Base-by-base conservation (phyloP, 306 rosid species). In the Sechiopsis laciniata region DNA sequence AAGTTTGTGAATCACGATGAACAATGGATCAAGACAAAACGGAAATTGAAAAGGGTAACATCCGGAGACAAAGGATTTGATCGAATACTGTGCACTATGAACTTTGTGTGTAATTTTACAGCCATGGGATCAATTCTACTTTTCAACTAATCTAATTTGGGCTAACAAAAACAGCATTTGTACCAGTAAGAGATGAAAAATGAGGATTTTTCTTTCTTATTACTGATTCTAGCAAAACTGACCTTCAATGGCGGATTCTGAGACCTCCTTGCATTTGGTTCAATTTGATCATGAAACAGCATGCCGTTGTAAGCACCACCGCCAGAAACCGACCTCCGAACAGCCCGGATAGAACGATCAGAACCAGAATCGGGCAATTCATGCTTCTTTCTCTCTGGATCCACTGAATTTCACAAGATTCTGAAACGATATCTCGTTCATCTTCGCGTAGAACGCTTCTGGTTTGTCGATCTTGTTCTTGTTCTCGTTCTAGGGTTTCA, bases 331-430 rank as follows among this genome's bases (percentile, higher is more conserved):
- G 84, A 42, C 98, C 96, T 21, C 83, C 77, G 15, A 80, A 55
- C 56, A 92, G 87, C 17, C 96, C 98, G 17, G 72, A 53, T 50
- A 92, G 96, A 62, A 72, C 83, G n/a, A 90, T 64, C 9, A 88
- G 14, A 54, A 88, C 15, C 59, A 87, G 71, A 80, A 83, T 40
- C 24, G 59, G 19, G 56, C 17, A 78, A 80, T 21, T 87, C 81
- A 24, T 80, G 84, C 77, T 20, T 6, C 80, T 48, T 69, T 73
- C 13, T 22, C 42, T 16, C 45, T 76, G 73, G 35, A 67, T 42
- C 13, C 12, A 1, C 6, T 64, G 16, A 37, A 17, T 9, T 37
- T 64, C 22, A 62, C 68, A 26, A 6, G 68, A 29, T 45, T 64
- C 52, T 64, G 26, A 22, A 9, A 15, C 15, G 72, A 40, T 32